Evolutionary conservation across 768 basidiomycete species (phyloP), one percentile per base, ranked within the genome.

Genomic region (Daedalea quercina): DNA sequence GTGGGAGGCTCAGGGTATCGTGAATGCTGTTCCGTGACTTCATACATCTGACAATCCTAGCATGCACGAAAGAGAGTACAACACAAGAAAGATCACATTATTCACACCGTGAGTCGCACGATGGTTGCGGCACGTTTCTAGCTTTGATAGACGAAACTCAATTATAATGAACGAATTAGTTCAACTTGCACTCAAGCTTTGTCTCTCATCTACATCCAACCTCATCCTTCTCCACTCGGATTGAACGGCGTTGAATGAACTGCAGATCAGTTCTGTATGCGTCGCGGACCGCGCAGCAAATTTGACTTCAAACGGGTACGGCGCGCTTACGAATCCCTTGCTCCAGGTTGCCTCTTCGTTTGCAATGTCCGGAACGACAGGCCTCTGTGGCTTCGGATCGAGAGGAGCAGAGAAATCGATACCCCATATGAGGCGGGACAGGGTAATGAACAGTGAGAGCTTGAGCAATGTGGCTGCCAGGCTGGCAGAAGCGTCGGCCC

Each of bases 401-500:
- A 42, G 9, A 20, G 50, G 57, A 3, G 57, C 41, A 19, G 8
- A 31, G 19, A 52, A 33, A 31, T 54, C 47, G 25, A 54, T 40
- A 7, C 47, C 53, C 53, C 53, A 54, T 17, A 55, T 15, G 4
- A 55, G 31, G 23, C 49, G 50, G 7, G 54, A 51, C 19, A 51
- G 50, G 3, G 40, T 50, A 26, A 61, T 56, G 54, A 59, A 61
- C 9, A 61, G 37, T 0, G 57, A 54, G 6, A 9, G 53, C 55
- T 37, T 61, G 57, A 6, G 52, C 60, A 17, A 61, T 42, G 26
- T 56, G 44, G 25, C 46, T 45, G 20, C 60, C 60, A n/a, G n/a
- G n/a, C 25, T 52, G 55, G 48, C 60, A 61, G 42, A 55, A 52
- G 22, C 60, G 55, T 8, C 60, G 51, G 15, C 60, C 20, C 52